Base-by-base conservation (phyloP, 1,284 basidiomycete genomes). In the Sporisorium exsertum region DNA sequence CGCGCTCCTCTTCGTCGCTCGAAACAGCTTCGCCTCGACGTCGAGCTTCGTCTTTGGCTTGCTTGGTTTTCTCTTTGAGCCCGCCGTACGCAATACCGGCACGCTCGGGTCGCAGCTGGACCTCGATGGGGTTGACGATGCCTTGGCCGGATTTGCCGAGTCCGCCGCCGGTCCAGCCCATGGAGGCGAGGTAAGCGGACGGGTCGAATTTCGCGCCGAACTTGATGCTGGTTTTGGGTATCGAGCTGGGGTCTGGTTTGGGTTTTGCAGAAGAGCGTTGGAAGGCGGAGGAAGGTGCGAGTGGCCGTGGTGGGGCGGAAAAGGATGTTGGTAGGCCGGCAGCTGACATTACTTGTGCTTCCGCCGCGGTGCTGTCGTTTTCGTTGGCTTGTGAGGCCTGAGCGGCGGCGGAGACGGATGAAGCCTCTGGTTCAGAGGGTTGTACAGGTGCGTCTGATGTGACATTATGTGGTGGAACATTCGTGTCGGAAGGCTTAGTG, bases 141-240 rank as follows among this genome's bases (percentile, higher is more conserved):
- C 84, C 84, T 42, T 83, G 72, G 3, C 84, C 84, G 9, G 78
- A 50, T 35, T 75, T 80, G 12, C 84, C 84, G 13, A 85, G 67
- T 15, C 84, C 84, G 10, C 81, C 83, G n/a, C 84, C 84, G 0
- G 80, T 78, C 84, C 84, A 85, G 35, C 84, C 84, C 82, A 85
- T 84, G 32, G 77, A 71, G 3, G 74, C 70, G 40, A 85, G 74
- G 63, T 82, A 82, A 2, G 78, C 80, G 5, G 79, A 76, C 0
- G 83, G 79, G 47, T 84, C 81, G 58, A 85, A 85, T 22, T 77
- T 76, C 37, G 71, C 61, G 7, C 76, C 77, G 50, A 81, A 75
- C 20, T 73, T 73, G 58, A 78, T 81, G 58, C 18, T 59, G 3
- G 70, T 72, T 18, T 26, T 29, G 1, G 72, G 64, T 3, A 32